A percentile compares a stretch with the other conserved stretches of the same genome.
Evolutionary conservation across 2,329 filamentous ascomycete species (phyloP).

Genomic region (Triangularia setosa): DNA sequence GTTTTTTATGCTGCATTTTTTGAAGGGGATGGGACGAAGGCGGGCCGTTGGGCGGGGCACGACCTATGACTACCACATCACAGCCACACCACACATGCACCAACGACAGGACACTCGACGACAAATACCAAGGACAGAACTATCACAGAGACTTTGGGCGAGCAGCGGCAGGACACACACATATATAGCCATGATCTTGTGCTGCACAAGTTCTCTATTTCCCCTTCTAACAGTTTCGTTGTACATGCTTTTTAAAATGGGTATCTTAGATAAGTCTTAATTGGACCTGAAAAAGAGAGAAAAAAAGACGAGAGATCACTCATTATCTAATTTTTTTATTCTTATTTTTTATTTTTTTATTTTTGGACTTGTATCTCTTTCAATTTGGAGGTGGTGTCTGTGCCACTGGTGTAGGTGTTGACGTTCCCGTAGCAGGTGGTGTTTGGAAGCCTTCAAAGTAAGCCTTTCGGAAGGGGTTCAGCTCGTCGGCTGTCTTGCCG

Average conservation of each 20-base stretch:
- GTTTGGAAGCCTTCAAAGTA: slow-evolving; percentile 55
- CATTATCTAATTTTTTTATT: neutral
- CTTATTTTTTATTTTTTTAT: too few relatives aligned
- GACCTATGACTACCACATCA: neutral
- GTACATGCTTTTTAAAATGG: slow-evolving; percentile 12
- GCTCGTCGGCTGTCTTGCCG: slow-evolving; percentile 53
- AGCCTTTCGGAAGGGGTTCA: slow-evolving; percentile 57
- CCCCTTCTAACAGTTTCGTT: slow-evolving; percentile 3
- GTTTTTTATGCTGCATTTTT: slow-evolving; percentile 18
- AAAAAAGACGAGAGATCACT: neutral
- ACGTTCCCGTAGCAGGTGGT: neutral
- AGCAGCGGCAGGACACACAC: neutral
- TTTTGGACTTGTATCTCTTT: slow-evolving; percentile 3
- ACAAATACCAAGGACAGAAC: neutral
- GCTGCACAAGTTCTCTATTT: neutral
- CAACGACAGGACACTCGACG: neutral
- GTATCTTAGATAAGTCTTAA: slow-evolving; percentile 16
- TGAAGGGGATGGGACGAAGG: neutral
- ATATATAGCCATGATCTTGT: neutral
- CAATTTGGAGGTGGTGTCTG: slow-evolving; percentile 5
- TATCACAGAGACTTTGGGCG: neutral
- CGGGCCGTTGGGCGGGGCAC: neutral
- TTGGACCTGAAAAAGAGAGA: neutral
- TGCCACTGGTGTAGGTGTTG: slow-evolving; percentile 9
- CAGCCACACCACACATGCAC: too few relatives aligned